These are phyloP conservation scores for Daldinia sp. DNA, from an alignment of 2,329 filamentous ascomycete species.

Conservation along the genomic window DNA sequence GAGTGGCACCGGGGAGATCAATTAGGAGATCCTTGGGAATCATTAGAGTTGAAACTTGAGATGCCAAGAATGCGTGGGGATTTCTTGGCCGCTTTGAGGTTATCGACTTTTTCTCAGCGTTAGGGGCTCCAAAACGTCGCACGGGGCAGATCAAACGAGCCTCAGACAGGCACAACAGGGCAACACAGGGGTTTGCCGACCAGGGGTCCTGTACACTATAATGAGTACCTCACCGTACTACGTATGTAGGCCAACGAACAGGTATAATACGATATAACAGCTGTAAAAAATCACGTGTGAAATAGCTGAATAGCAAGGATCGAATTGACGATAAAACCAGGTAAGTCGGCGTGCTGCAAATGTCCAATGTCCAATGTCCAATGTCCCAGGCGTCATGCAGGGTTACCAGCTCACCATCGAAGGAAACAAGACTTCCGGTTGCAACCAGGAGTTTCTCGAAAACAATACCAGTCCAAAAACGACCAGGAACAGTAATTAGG, in stretches of 20 bases:
- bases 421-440: constrained; percentile 31
- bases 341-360: constrained; percentile 1
- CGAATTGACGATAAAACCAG: too few species aligned
- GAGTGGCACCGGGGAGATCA: constrained; percentile 33
- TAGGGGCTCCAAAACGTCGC: constrained; percentile 24
- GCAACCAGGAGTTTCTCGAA: constrained; percentile 29
- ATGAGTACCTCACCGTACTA: too few species aligned
- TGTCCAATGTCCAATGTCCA: background rate
- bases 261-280: background rate
- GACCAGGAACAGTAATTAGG: constrained; percentile 8
- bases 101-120: constrained; percentile 23
- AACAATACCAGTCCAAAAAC: constrained; percentile 1
- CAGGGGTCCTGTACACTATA: background rate
- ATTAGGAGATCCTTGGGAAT: constrained; percentile 35
- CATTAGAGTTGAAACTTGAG: constrained; percentile 31
- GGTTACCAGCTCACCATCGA: constrained; percentile 26
- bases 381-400: constrained; percentile 6
- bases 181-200: background rate
- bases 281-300: background rate
- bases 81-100: constrained; percentile 28
- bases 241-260: background rate
- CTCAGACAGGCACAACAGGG: constrained; percentile 19
- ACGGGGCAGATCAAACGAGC: constrained; percentile 35
- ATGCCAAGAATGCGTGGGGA: constrained; percentile 31
- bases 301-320: background rate